Evolutionary conservation across 768 basidiomycete genomes (phyloP).

Genomic region (Hebeloma cylindrosporum): DNA sequence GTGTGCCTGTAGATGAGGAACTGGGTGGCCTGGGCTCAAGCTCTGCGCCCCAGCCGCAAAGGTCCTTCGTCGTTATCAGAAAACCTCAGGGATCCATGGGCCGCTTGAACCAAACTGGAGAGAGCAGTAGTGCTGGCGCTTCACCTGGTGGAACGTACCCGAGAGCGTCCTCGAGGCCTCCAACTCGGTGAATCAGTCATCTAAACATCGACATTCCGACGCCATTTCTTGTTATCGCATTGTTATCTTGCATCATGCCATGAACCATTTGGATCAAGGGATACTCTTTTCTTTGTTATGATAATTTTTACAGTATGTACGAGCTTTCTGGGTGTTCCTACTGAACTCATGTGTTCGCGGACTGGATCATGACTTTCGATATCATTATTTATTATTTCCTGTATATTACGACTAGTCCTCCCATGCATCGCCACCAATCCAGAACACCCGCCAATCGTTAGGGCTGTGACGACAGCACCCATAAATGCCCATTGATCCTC

Average conservation of each 20-base stretch:
- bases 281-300: no score
- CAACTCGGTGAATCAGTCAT: slow-evolving; percentile 25
- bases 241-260: slow-evolving; percentile 7
- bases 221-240: slow-evolving; percentile 9
- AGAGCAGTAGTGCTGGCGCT: slow-evolving; percentile 7
- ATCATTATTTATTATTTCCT: slow-evolving; percentile 9
- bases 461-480: no score
- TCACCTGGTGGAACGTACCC: slow-evolving; percentile 15
- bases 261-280: not conserved
- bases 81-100: slow-evolving; percentile 47
- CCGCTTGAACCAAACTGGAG: slow-evolving; percentile 30
- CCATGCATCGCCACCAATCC: not conserved
- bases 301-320: no score
- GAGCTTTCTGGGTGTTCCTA: not conserved
- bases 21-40: slow-evolving; percentile 31
- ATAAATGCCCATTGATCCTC: no score
- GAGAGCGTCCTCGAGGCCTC: slow-evolving; percentile 27
- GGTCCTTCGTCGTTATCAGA: slow-evolving; percentile 74
- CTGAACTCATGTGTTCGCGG: not conserved
- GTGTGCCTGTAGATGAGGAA: slow-evolving; percentile 34
- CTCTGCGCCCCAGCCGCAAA: slow-evolving; percentile 36
- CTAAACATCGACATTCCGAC: not conserved
- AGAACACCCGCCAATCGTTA: no score
- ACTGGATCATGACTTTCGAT: not conserved
- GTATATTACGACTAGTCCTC: slow-evolving; percentile 13